phyloP scores from a whole-genome alignment of 164 flowering plant species.

The Protea cynaroides region DNA sequence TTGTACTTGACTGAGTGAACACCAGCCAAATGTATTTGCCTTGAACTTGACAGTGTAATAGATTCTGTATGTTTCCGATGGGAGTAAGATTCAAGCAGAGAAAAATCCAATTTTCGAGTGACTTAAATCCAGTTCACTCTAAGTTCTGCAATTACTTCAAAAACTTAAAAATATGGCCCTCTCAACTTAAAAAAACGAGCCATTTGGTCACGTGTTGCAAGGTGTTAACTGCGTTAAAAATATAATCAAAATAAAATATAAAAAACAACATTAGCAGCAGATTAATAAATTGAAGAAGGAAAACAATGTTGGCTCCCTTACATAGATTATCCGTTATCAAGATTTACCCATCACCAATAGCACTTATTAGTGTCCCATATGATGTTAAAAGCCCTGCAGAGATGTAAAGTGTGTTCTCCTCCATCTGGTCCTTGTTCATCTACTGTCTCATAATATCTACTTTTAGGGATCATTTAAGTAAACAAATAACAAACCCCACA shows the following conservation, averaged over 20 bases:
- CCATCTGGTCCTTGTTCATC: neutral
- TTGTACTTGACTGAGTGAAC: slow-evolving; percentile 16
- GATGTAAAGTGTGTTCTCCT: neutral
- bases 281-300: too few species aligned
- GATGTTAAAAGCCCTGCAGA: slow-evolving; percentile 13
- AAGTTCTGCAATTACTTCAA: slow-evolving; percentile 16
- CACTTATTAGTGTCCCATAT: slow-evolving; percentile 20
- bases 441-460: too few species aligned
- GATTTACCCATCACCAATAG: slow-evolving; percentile 14
- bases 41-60: slow-evolving; percentile 21
- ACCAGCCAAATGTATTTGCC: slow-evolving; percentile 34
- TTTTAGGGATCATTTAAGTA: too few species aligned
- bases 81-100: neutral
- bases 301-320: neutral
- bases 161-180: neutral
- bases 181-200: too few species aligned
- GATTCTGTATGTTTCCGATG: slow-evolving; percentile 3
- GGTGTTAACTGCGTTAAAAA: too few species aligned
- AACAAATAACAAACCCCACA: too few species aligned
- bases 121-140: slow-evolving; percentile 31
- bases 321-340: neutral
- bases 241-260: too few species aligned
- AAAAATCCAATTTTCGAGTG: slow-evolving; percentile 8
- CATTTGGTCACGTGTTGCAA: too few species aligned
- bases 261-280: too few species aligned